phyloP scores from a whole-genome alignment of 805 yeast genomes.

The Suhomyces pyralidae region DNA sequence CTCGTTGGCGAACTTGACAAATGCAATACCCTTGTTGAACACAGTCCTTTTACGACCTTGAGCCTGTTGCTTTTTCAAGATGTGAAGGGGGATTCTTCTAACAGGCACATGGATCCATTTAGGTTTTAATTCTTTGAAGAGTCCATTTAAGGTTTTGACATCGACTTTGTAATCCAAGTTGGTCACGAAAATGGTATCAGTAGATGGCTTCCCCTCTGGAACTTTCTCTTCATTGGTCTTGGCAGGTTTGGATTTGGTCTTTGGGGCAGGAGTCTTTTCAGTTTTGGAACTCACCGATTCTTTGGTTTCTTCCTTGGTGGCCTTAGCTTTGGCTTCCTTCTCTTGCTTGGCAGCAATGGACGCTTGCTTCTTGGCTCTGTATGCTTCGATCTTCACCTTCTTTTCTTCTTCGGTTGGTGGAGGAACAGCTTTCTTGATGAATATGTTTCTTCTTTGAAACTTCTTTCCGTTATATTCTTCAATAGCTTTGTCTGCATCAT shows the following conservation, averaged over 20 bases:
- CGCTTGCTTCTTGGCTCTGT: conserved; percentile 22
- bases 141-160: conserved; percentile 42
- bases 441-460: conserved; percentile 47
- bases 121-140: conserved; percentile 50
- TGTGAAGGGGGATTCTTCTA: conserved; percentile 42
- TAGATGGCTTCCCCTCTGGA: conserved; percentile 54
- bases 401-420: conserved; percentile 47
- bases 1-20: conserved; percentile 57
- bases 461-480: conserved; percentile 39
- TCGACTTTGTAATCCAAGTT: conserved; percentile 54
- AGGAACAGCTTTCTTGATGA: conserved; percentile 53
- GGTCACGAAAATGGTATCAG: conserved; percentile 58
- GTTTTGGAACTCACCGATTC: conserved; percentile 12
- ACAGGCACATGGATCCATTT: conserved; percentile 60
- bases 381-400: conserved; percentile 33
- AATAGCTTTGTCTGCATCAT: conserved; percentile 45
- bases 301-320: conserved; percentile 16
- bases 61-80: conserved; percentile 43
- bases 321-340: conserved; percentile 16
- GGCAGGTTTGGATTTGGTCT: conserved; percentile 8
- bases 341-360: conserved; percentile 13
- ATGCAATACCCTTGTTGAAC: conserved; percentile 63
- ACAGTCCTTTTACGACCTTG: conserved; percentile 40
- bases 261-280: background rate
- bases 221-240: conserved; percentile 8